Conservation (phyloP, 2,329 filamentous ascomycete genomes). For the Periconia sp. region DNA sequence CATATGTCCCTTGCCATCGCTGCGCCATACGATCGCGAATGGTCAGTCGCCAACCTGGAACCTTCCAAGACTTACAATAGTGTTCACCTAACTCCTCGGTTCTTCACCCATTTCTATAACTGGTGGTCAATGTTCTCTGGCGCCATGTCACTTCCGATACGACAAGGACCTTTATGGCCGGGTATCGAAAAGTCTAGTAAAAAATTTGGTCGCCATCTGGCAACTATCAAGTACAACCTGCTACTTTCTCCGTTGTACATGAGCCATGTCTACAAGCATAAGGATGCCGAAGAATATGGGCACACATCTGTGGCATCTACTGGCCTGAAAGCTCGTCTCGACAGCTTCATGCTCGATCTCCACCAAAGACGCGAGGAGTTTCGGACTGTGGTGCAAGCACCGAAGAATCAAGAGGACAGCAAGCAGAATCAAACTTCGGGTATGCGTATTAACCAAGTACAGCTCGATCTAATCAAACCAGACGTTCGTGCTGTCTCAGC, state of each 20-base stretch:
- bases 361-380: conserved; percentile 94
- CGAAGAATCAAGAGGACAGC: conserved; percentile 55
- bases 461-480: conserved; percentile 86
- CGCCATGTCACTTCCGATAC: conserved; percentile 89
- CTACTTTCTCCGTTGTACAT: conserved; percentile 90
- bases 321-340: conserved; percentile 91
- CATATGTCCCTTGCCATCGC: conserved; percentile 91
- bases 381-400: conserved; percentile 75
- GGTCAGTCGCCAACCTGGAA: conserved; percentile 73
- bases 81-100: conserved; percentile 88
- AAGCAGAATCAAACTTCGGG: conserved; percentile 81
- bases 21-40: conserved; percentile 83
- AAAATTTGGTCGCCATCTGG: conserved; percentile 94
- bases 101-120: conserved; percentile 97
- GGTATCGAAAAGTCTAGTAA: conserved; percentile 95
- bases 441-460: conserved; percentile 94
- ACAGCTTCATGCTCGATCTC: conserved; percentile 96
- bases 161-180: conserved; percentile 89
- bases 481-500: conserved; percentile 94
- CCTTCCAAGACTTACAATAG: conserved; percentile 93
- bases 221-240: conserved; percentile 98
- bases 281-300: conserved; percentile 83
- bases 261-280: conserved; percentile 98
- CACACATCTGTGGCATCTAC: conserved; percentile 84
- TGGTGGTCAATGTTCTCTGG: conserved; percentile 98